Percentiles rank a stretch among this genome's conserved stretches.
Evolutionary conservation across 108 stramenopile species (phyloP).

Genomic region (Epipyxis sp.): DNA sequence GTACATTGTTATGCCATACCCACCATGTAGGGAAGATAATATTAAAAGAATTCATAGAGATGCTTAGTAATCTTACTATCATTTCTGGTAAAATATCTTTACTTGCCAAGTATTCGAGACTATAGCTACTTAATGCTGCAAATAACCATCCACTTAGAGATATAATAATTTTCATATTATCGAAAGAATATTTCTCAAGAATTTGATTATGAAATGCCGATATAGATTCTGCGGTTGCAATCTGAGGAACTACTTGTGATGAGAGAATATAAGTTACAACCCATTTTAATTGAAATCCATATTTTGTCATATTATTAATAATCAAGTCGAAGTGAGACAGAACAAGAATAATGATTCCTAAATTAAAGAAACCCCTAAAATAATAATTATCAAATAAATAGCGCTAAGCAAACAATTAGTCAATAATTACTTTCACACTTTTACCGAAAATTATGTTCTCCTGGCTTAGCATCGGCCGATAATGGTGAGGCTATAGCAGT

Average conservation of each 20-base stretch:
- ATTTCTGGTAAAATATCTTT: not conserved
- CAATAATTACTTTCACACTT: no score
- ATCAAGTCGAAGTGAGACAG: slow-evolving; percentile 26
- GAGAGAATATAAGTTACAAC: no score
- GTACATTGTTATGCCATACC: slow-evolving; percentile 25
- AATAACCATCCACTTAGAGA: no score
- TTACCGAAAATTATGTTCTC: slow-evolving; percentile 19
- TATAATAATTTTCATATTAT: no score
- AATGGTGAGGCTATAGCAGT: not conserved
- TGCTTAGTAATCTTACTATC: not conserved
- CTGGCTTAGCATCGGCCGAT: not conserved
- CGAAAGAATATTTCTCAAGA: no score
- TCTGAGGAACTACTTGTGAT: no score
- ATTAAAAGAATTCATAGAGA: not conserved
- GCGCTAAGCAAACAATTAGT: no score
- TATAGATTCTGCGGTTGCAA: no score
- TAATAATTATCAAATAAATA: no score
- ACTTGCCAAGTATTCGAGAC: no score
- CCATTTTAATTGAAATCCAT: slow-evolving; percentile 25
- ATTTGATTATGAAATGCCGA: no score
- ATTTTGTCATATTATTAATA: slow-evolving; percentile 10
- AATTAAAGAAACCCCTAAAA: slow-evolving; percentile 30
- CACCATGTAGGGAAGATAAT: not conserved
- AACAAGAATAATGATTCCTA: slow-evolving; percentile 15
- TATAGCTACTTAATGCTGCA: no score